Evolutionary conservation across 176 grass and related monocot species (phyloP).

Genomic region (Ensete ventricosum): DNA sequence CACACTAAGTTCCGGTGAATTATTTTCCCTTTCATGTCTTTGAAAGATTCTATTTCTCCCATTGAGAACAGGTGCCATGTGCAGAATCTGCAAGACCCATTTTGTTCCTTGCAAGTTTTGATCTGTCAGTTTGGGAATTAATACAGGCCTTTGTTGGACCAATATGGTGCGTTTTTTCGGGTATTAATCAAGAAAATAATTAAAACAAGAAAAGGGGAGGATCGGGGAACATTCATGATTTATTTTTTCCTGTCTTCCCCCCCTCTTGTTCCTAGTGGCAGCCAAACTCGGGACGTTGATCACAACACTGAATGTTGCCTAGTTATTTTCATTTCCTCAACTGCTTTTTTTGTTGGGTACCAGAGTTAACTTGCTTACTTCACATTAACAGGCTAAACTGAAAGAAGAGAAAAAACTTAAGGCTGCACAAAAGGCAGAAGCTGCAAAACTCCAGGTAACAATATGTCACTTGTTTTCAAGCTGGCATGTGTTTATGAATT

Average conservation of each 20-base stretch:
- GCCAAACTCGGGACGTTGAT: not conserved
- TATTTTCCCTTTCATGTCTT: too few species aligned
- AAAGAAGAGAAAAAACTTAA: conserved; percentile 67
- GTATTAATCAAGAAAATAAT: not conserved
- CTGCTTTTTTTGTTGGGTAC: not conserved
- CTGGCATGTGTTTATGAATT: not conserved
- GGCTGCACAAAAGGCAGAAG: conserved; percentile 43
- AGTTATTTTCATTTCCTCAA: not conserved
- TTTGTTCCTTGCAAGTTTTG: not conserved
- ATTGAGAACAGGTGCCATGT: not conserved
- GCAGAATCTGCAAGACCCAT: not conserved
- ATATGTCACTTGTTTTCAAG: not conserved
- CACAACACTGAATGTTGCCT: not conserved
- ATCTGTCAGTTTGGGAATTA: not conserved
- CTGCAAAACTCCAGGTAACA: conserved; percentile 38
- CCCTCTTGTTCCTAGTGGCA: not conserved
- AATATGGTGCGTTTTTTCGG: not conserved
- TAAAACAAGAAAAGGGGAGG: not conserved
- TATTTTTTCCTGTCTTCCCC: not conserved
- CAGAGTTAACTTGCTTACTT: not conserved
- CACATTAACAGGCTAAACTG: conserved; percentile 37
- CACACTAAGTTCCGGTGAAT: too few species aligned
- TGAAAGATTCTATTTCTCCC: too few species aligned
- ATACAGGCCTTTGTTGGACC: not conserved
- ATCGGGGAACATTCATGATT: not conserved